Conservation (phyloP, 352 stramenopile genomes). For the Phytophthora uliginosa region DNA sequence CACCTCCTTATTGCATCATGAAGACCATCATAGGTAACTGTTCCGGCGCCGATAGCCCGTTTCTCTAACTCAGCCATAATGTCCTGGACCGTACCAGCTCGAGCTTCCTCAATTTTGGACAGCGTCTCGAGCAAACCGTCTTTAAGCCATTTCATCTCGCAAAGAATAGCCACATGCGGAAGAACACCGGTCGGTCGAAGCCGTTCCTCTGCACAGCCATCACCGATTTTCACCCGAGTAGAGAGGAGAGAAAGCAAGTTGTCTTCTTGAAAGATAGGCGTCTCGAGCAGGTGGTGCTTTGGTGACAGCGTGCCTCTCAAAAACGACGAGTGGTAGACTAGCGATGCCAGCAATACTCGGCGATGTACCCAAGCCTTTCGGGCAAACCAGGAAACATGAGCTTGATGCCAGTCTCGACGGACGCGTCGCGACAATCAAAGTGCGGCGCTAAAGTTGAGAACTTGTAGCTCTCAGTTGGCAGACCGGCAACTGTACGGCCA, state of each 20-base stretch:
- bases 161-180: background rate
- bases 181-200: background rate
- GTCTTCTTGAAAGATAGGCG: background rate
- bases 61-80: slow-evolving; percentile 19
- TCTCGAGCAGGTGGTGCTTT: background rate
- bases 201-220: background rate
- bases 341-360: background rate
- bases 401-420: background rate
- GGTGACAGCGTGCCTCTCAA: background rate
- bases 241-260: background rate
- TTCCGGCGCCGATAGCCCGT: slow-evolving; percentile 1
- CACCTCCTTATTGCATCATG: background rate
- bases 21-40: slow-evolving; percentile 7
- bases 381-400: background rate
- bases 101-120: slow-evolving; percentile 12
- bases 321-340: background rate
- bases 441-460: background rate
- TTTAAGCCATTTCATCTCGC: background rate
- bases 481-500: background rate
- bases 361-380: background rate
- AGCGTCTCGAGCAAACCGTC: background rate
- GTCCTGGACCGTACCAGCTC: slow-evolving; percentile 6
- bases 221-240: background rate
- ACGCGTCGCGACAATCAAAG: background rate
- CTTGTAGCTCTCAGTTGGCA: background rate